Percentiles rank a stretch among this genome's conserved stretches.
Evolutionary conservation across 2,329 filamentous ascomycete species (phyloP).

Genomic region (Fusarium algeriense): DNA sequence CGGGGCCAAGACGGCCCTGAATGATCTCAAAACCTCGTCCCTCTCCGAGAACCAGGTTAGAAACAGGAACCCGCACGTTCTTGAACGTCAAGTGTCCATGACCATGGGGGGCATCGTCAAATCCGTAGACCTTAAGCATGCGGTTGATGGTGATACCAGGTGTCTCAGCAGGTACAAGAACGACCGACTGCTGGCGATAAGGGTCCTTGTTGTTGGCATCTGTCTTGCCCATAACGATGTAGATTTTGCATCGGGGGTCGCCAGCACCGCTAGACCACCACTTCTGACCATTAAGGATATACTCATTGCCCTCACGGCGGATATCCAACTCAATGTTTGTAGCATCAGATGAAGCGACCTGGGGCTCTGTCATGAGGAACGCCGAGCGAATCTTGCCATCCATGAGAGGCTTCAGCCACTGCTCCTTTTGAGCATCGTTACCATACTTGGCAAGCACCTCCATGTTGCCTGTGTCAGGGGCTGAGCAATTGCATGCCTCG

Average conservation of each 20-base stretch:
- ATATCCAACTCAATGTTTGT: conserved; percentile 93
- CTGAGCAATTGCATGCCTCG: conserved; percentile 90
- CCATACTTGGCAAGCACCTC: conserved; percentile 94
- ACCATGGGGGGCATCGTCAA: conserved; percentile 97
- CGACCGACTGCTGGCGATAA: conserved; percentile 93
- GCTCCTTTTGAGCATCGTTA: conserved; percentile 83
- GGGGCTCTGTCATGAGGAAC: conserved; percentile 94
- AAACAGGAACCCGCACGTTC: conserved; percentile 87
- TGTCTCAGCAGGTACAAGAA: conserved; percentile 84
- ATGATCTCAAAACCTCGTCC: conserved; percentile 98
- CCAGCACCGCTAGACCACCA: conserved; percentile 99
- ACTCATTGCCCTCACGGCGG: conserved; percentile 84
- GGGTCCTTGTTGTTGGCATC: conserved; percentile 79
- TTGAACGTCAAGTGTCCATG: conserved; percentile 93
- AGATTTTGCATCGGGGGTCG: conserved; percentile 90
- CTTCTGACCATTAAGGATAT: conserved; percentile 95
- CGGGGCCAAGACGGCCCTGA: conserved; percentile 93
- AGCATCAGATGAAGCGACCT: conserved; percentile 89
- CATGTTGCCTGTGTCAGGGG: conserved; percentile 96
- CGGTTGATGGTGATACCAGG: conserved; percentile 92
- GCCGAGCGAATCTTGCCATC: conserved; percentile 88
- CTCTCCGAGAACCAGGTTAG: conserved; percentile 90
- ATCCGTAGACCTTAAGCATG: conserved; percentile 94
- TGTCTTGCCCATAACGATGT: conserved; percentile 96
- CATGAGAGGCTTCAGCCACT: conserved; percentile 86